Conservation (phyloP, 2,329 filamentous ascomycete species). For the Diaporthe velutina region DNA sequence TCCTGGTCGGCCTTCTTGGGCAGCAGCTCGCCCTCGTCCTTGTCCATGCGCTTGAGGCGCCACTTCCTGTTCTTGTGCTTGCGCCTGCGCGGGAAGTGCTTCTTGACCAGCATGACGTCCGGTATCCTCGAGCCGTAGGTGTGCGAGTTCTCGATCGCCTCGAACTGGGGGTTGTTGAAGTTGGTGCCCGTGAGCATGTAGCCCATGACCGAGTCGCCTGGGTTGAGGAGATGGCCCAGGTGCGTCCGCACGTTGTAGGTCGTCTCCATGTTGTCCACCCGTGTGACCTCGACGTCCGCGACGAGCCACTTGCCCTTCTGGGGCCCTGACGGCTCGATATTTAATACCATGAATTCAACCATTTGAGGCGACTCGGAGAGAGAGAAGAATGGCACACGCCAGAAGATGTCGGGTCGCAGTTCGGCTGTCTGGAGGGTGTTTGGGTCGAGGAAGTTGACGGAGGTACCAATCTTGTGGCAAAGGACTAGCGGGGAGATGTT, state of each 20-base stretch:
- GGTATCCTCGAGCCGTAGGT: slow-evolving; percentile 85
- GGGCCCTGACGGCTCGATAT: slow-evolving; percentile 84
- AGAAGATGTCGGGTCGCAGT: slow-evolving; percentile 85
- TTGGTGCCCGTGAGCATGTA: slow-evolving; percentile 91
- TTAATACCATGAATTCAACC: slow-evolving; percentile 93
- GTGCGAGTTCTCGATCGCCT: slow-evolving; percentile 83
- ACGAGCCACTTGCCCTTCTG: slow-evolving; percentile 86
- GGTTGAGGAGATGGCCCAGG: slow-evolving; percentile 85
- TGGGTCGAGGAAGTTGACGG: slow-evolving; percentile 90
- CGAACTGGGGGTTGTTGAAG: slow-evolving; percentile 90
- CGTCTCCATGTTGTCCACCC: slow-evolving; percentile 86
- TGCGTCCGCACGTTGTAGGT: slow-evolving; percentile 94
- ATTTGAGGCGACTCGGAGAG: slow-evolving; percentile 88
- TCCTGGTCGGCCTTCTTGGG: slow-evolving; percentile 91
- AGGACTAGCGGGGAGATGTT: slow-evolving; percentile 90
- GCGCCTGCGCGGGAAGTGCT: slow-evolving; percentile 88
- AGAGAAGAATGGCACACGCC: slow-evolving; percentile 87
- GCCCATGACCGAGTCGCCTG: slow-evolving; percentile 94
- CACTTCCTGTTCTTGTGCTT: slow-evolving; percentile 89
- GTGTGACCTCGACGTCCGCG: slow-evolving; percentile 89
- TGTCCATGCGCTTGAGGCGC: slow-evolving; percentile 93
- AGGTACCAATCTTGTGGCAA: slow-evolving; percentile 89
- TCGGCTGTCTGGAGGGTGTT: slow-evolving; percentile 92
- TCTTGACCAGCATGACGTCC: slow-evolving; percentile 96
- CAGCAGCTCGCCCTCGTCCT: slow-evolving; percentile 88